Percentiles rank a stretch among this genome's conserved stretches.
Conservation (phyloP, 2,329 filamentous ascomycete species). For the Alternaria atra region DNA sequence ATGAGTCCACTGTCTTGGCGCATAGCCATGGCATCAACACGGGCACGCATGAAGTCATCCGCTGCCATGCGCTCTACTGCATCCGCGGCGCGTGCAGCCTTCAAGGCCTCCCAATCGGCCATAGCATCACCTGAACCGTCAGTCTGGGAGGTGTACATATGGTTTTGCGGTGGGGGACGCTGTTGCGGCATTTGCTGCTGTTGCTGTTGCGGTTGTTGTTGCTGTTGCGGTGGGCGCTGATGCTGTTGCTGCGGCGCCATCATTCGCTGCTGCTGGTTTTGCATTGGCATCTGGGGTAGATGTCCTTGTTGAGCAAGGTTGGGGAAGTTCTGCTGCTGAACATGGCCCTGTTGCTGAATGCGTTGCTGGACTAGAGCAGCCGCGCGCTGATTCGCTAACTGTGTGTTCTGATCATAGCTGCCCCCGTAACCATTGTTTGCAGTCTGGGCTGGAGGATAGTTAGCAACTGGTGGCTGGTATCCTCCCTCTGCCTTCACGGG, state of each 20-base stretch:
- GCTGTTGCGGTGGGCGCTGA: constrained; percentile 43
- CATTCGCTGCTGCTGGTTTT: constrained; percentile 43
- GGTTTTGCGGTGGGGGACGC: constrained; percentile 34
- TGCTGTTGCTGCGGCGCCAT: constrained; percentile 41
- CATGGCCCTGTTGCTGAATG: constrained; percentile 40
- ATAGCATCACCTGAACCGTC: constrained; percentile 76
- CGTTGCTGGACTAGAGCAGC: constrained; percentile 56
- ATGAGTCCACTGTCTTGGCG: constrained; percentile 80
- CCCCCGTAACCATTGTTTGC: constrained; percentile 45
- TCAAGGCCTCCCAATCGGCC: constrained; percentile 65
- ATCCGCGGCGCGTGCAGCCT: constrained; percentile 67
- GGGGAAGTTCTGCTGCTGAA: constrained; percentile 35
- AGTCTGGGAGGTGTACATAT: constrained; percentile 67
- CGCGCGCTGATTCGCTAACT: constrained; percentile 64
- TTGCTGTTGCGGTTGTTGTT: constrained; percentile 19
- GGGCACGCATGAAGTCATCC: constrained; percentile 73
- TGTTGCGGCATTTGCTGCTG: constrained; percentile 41
- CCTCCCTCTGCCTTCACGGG: constrained; percentile 63
- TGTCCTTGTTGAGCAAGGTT: constrained; percentile 33
- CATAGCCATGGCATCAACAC: constrained; percentile 71
- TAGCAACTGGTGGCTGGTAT: constrained; percentile 37
- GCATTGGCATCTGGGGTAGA: constrained; percentile 38
- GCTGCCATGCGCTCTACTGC: constrained; percentile 63
- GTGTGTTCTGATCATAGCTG: constrained; percentile 52
- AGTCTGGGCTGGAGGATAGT: constrained; percentile 39